Percentiles rank a stretch among this genome's conserved stretches.
Conservation (phyloP, 1,284 basidiomycete species). For the Schizophyllum amplum region DNA sequence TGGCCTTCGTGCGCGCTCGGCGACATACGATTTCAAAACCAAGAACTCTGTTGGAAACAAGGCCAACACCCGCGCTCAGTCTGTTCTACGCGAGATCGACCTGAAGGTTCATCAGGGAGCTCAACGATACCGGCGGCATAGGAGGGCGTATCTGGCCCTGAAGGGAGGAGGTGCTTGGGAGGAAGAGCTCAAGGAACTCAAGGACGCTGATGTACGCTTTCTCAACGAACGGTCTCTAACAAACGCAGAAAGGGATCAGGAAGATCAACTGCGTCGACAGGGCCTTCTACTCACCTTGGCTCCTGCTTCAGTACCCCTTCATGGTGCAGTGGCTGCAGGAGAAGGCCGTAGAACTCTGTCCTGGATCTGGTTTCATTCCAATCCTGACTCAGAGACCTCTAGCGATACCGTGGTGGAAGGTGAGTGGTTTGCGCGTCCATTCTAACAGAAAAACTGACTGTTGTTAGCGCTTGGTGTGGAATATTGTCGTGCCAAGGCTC, state of each 20-base stretch:
- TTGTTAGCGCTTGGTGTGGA: constrained; percentile 1
- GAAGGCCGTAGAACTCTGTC: constrained; percentile 1
- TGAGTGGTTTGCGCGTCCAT: too few relatives aligned
- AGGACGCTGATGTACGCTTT: constrained; percentile 5
- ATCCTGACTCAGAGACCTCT: too few relatives aligned
- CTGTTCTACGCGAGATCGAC: constrained; percentile 7
- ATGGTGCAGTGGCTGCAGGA: constrained; percentile 1
- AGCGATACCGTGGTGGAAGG: too few relatives aligned
- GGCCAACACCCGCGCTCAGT: constrained; percentile 15
- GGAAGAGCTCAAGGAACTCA: neutral
- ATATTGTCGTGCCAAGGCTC: constrained; percentile 1
- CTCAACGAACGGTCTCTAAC: constrained; percentile 8
- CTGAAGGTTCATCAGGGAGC: constrained; percentile 1
- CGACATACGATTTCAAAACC: too few relatives aligned
- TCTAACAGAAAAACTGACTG: neutral
- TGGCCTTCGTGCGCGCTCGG: too few relatives aligned
- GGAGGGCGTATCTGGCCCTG: neutral
- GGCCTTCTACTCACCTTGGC: too few relatives aligned
- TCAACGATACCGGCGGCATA: constrained; percentile 5
- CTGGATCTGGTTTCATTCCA: constrained; percentile 3
- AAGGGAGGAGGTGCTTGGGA: constrained; percentile 6
- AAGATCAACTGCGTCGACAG: neutral
- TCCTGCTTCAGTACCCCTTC: too few relatives aligned
- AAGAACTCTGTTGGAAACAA: too few relatives aligned
- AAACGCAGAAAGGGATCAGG: constrained; percentile 3